Evolutionary conservation across 306 rosid species (phyloP).

Genomic region (Acacia melanoxylon): DNA sequence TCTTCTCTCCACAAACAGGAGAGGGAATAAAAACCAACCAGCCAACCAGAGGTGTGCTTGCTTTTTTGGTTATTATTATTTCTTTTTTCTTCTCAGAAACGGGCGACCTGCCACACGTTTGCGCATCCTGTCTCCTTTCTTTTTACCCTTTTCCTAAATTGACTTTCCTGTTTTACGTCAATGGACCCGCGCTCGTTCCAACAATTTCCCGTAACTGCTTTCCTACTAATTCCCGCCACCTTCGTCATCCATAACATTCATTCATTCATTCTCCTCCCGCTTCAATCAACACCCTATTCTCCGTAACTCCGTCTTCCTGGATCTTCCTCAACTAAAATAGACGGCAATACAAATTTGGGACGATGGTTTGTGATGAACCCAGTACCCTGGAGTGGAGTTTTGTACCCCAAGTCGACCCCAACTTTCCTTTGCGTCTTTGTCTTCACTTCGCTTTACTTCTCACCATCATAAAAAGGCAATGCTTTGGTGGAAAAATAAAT

Average conservation of each 20-base stretch:
- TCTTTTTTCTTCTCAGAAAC: background rate
- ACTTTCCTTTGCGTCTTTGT: too few relatives aligned
- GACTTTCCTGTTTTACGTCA: background rate
- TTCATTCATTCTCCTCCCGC: background rate
- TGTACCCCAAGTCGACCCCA: too few relatives aligned
- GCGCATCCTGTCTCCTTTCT: background rate
- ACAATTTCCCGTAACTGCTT: background rate
- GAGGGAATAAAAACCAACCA: conserved; percentile 86
- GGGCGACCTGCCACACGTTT: conserved; percentile 7
- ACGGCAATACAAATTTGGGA: too few relatives aligned
- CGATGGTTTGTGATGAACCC: too few relatives aligned
- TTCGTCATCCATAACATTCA: background rate
- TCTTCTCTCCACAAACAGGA: conserved; percentile 86
- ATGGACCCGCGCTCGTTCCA: background rate
- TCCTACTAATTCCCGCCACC: background rate
- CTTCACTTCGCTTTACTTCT: too few relatives aligned
- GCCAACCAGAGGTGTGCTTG: conserved; percentile 29
- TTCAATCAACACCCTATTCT: too few relatives aligned
- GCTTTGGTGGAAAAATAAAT: too few relatives aligned
- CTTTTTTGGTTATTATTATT: background rate
- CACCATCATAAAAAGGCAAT: too few relatives aligned
- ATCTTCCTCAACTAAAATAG: too few relatives aligned
- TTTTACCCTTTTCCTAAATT: background rate
- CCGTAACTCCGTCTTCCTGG: too few relatives aligned
- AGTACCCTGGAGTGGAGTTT: too few relatives aligned